These are phyloP conservation scores for Bipolaris sorokiniana DNA, from an alignment of 2,329 filamentous ascomycete genomes.

Conservation along the genomic window DNA sequence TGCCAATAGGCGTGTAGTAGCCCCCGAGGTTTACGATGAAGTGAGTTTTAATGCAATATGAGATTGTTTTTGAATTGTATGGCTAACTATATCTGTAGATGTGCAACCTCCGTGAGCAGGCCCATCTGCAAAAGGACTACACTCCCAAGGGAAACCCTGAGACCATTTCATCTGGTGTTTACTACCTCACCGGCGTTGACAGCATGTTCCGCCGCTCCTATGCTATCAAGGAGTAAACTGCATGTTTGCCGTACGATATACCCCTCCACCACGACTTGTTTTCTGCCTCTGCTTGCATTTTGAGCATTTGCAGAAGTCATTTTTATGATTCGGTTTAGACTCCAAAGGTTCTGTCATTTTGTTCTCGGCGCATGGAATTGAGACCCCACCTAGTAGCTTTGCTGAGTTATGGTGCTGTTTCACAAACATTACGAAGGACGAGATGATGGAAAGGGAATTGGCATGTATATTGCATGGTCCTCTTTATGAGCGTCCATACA, in stretches of 20 bases:
- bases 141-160: slow-evolving; percentile 54
- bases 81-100: slow-evolving; percentile 49
- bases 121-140: slow-evolving; percentile 59
- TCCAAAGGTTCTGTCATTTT: slow-evolving; percentile 30
- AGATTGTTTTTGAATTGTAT: slow-evolving; percentile 18
- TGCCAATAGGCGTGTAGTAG: slow-evolving; percentile 53
- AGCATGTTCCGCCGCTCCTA: slow-evolving; percentile 60
- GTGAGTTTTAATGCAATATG: slow-evolving; percentile 34
- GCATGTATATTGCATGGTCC: slow-evolving; percentile 18
- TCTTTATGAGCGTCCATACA: slow-evolving; percentile 15
- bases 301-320: slow-evolving; percentile 48
- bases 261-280: slow-evolving; percentile 20
- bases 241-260: slow-evolving; percentile 10
- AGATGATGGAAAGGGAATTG: slow-evolving; percentile 15
- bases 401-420: slow-evolving; percentile 11
- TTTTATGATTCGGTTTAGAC: slow-evolving; percentile 37
- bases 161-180: slow-evolving; percentile 55
- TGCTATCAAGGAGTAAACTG: slow-evolving; percentile 55
- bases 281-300: slow-evolving; percentile 39
- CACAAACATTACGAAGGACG: slow-evolving; percentile 25
- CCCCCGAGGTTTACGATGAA: slow-evolving; percentile 58
- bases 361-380: slow-evolving; percentile 25
- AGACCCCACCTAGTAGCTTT: slow-evolving; percentile 7
- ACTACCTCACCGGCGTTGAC: slow-evolving; percentile 59
- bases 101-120: slow-evolving; percentile 59